phyloP scores from a whole-genome alignment of 768 basidiomycete species.

The Rhizopogon vinicolor region DNA sequence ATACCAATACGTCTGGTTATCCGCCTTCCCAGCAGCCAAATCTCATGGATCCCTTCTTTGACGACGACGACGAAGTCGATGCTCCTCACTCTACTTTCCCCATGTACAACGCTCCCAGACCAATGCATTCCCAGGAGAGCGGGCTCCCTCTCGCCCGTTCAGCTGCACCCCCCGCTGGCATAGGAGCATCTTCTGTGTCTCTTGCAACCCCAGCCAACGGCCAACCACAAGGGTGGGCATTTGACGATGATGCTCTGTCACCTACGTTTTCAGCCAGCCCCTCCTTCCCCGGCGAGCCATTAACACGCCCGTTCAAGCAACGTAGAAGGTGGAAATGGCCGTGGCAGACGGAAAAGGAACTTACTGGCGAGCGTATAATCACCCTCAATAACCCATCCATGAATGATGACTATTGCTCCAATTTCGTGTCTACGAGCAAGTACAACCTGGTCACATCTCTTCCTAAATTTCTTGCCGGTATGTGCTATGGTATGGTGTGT shows the following conservation, averaged over 20 bases:
- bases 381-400: constrained; percentile 72
- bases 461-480: constrained; percentile 91
- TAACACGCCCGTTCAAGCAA: constrained; percentile 8
- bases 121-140: constrained; percentile 43
- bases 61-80: constrained; percentile 80
- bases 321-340: constrained; percentile 69
- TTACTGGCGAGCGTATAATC: constrained; percentile 73
- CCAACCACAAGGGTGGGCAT: constrained; percentile 67
- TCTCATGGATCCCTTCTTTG: constrained; percentile 69
- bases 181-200: constrained; percentile 44
- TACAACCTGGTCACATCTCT: constrained; percentile 86
- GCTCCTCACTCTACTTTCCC: constrained; percentile 64
- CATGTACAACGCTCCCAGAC: constrained; percentile 8
- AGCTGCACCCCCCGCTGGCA: constrained; percentile 60
- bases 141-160: constrained; percentile 52
- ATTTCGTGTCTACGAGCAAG: constrained; percentile 92
- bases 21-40: constrained; percentile 50
- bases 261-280: constrained; percentile 38
- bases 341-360: constrained; percentile 67
- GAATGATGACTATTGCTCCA: constrained; percentile 66
- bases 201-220: constrained; percentile 31
- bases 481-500: constrained; percentile 17
- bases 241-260: constrained; percentile 61
- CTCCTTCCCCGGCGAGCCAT: constrained; percentile 31
- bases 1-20: constrained; percentile 35